These are phyloP conservation scores for Bolboschoenoplectus hybrid DNA, from an alignment of 202 grass and related monocot species.

Conservation along the genomic window DNA sequence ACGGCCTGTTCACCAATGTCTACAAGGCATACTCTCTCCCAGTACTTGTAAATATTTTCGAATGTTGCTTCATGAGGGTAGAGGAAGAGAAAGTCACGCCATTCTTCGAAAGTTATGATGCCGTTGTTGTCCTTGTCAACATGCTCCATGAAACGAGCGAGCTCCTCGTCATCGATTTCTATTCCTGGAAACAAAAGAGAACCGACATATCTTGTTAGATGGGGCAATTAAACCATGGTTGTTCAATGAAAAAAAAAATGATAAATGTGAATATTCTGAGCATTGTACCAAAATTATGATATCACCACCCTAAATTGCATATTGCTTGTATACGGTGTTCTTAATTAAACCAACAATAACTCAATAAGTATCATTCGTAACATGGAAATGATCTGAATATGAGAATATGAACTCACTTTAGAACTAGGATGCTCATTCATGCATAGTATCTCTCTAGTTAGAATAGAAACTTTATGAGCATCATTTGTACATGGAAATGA, in stretches of 20 bases:
- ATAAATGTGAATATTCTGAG: background rate
- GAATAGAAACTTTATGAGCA: background rate
- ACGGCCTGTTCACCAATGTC: slow-evolving; percentile 85
- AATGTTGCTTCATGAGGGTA: slow-evolving; percentile 91
- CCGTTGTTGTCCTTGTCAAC: slow-evolving; percentile 95
- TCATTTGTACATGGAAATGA: background rate
- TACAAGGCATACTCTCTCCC: slow-evolving; percentile 86
- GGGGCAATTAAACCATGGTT: background rate
- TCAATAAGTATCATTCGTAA: background rate
- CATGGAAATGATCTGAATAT: background rate
- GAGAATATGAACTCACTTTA: background rate
- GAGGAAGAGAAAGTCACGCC: slow-evolving; percentile 91
- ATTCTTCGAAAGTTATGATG: slow-evolving; percentile 95
- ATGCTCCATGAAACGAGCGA: slow-evolving; percentile 79
- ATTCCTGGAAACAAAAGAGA: slow-evolving; percentile 63
- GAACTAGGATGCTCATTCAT: background rate
- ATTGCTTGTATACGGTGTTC: background rate
- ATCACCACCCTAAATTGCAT: background rate
- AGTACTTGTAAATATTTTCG: slow-evolving; percentile 87
- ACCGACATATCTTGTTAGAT: slow-evolving; percentile 48
- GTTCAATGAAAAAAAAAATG: slow-evolving; percentile 1
- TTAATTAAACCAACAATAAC: background rate
- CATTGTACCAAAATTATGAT: background rate
- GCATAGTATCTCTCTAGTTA: background rate
- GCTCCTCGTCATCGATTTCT: slow-evolving; percentile 83